phyloP scores from a whole-genome alignment of 225 moss, liverwort and hornwort genomes.

The Marchantia polymorpha region DNA sequence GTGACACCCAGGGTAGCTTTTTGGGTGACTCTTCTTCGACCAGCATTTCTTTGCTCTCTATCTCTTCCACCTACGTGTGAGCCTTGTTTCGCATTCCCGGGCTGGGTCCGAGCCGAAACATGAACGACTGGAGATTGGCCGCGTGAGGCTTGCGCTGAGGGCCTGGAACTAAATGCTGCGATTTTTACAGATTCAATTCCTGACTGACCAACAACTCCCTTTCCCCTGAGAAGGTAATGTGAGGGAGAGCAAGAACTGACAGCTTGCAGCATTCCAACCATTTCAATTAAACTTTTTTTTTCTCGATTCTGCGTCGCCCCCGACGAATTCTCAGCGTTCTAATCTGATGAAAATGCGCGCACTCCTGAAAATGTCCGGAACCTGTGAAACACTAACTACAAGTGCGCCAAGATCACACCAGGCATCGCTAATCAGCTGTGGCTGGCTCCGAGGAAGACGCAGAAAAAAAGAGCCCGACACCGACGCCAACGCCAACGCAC shows the following conservation, averaged over 20 bases:
- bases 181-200: not conserved
- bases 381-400: not conserved
- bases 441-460: too few species aligned
- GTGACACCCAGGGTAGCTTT: slow-evolving; percentile 11
- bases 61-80: not conserved
- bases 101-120: not conserved
- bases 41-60: not conserved
- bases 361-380: not conserved
- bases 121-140: not conserved
- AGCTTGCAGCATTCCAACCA: slow-evolving; percentile 15
- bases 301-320: not conserved
- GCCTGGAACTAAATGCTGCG: not conserved
- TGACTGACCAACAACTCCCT: not conserved
- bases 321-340: not conserved
- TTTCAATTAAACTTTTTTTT: not conserved
- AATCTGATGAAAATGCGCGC: not conserved
- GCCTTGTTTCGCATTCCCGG: not conserved
- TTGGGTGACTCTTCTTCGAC: not conserved
- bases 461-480: not conserved
- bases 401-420: not conserved
- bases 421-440: not conserved
- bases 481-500: not conserved
- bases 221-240: not conserved
- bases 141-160: not conserved
- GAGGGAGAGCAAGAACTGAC: not conserved